These are phyloP conservation scores for Aureobasidium sp. DNA, from an alignment of 2,329 filamentous ascomycete species.

Conservation along the genomic window DNA sequence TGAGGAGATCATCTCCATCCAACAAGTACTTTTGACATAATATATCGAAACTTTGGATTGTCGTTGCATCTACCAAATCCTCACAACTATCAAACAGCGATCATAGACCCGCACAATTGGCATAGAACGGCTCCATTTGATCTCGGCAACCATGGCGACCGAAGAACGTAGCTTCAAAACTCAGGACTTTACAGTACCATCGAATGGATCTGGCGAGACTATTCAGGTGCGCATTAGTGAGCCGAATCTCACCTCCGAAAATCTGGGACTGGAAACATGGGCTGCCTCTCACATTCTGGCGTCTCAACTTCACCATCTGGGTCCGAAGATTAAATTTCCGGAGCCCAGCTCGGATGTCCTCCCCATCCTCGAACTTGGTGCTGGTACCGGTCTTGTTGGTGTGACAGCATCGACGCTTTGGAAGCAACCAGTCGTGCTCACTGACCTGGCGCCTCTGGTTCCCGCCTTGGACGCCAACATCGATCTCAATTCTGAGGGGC, in stretches of 20 bases:
- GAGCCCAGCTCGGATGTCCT: slow-evolving; percentile 10
- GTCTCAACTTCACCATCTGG: slow-evolving; percentile 26
- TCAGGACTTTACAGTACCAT: neutral
- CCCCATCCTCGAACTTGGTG: slow-evolving; percentile 30
- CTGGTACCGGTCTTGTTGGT: slow-evolving; percentile 31
- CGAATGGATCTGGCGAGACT: slow-evolving; percentile 1
- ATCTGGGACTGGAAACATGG: slow-evolving; percentile 32
- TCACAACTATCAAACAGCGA: no score
- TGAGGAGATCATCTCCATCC: neutral
- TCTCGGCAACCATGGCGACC: neutral
- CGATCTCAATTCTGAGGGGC: slow-evolving; percentile 21
- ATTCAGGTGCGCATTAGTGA: slow-evolving; percentile 13
- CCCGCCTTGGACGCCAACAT: slow-evolving; percentile 27
- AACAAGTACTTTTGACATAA: neutral
- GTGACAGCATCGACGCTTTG: slow-evolving; percentile 27
- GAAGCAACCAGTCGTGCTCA: slow-evolving; percentile 23
- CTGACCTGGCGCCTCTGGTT: slow-evolving; percentile 27
- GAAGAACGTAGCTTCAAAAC: slow-evolving; percentile 1
- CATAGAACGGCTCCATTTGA: neutral
- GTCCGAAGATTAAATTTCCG: slow-evolving; percentile 15
- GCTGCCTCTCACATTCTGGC: slow-evolving; percentile 29
- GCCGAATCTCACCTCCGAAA: slow-evolving; percentile 22
- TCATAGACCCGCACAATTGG: neutral
- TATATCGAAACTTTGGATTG: neutral
- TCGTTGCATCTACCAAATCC: no score